Conservation (phyloP, 768 basidiomycete species). For the Kondoa malvinella region DNA sequence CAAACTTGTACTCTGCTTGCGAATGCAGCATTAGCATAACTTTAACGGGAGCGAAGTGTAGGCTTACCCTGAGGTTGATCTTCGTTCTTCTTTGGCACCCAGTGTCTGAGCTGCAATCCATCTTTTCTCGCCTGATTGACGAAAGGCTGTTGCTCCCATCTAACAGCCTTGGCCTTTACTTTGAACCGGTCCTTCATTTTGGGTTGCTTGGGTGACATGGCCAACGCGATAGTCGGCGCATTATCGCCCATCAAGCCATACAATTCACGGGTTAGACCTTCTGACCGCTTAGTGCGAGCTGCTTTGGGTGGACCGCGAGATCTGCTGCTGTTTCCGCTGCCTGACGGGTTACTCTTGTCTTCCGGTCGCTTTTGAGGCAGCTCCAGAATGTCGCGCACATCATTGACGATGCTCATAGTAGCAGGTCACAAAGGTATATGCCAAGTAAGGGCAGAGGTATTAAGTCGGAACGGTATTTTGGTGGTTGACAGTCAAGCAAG, state of each 20-base stretch:
- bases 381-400: slow-evolving; percentile 3
- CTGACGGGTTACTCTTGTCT: slow-evolving; percentile 36
- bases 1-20: slow-evolving; percentile 46
- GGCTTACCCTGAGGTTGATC: not conserved
- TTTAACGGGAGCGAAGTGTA: not conserved
- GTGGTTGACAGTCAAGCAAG: no score
- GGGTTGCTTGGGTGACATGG: slow-evolving; percentile 38
- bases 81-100: slow-evolving; percentile 44
- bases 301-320: not conserved
- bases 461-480: no score
- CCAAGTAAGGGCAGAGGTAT: no score
- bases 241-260: slow-evolving; percentile 90
- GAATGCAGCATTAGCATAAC: not conserved
- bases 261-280: slow-evolving; percentile 81
- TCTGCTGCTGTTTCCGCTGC: not conserved
- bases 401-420: no score
- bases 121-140: slow-evolving; percentile 54
- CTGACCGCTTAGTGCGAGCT: slow-evolving; percentile 30
- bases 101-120: slow-evolving; percentile 57
- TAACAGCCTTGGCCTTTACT: slow-evolving; percentile 61
- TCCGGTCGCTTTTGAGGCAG: slow-evolving; percentile 35
- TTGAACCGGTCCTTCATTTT: slow-evolving; percentile 71
- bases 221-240: slow-evolving; percentile 60
- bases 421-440: no score
- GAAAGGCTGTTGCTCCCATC: slow-evolving; percentile 66